These are phyloP conservation scores for Physcomitrellopsis africana DNA, from an alignment of 225 moss, liverwort and hornwort species.

Conservation along the genomic window DNA sequence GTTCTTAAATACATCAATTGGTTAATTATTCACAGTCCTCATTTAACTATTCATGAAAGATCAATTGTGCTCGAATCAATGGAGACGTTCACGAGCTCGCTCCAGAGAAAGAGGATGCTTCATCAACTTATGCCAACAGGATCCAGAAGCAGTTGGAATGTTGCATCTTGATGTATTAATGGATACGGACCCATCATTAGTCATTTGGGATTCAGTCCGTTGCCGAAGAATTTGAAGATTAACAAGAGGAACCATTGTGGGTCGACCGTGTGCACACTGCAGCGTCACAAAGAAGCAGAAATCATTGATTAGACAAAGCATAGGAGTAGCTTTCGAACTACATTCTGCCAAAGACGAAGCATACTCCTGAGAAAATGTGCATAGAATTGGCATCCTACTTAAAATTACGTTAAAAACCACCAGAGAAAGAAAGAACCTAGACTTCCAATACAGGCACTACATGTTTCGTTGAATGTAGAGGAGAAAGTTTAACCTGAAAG, in stretches of 20 bases:
- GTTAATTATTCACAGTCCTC: slow-evolving; percentile 9
- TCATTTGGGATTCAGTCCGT: slow-evolving; percentile 36
- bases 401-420: background rate
- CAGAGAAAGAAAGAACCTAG: background rate
- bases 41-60: slow-evolving; percentile 9
- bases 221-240: slow-evolving; percentile 65
- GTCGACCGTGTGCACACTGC: slow-evolving; percentile 99
- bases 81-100: slow-evolving; percentile 65
- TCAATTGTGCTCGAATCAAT: slow-evolving; percentile 29
- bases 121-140: slow-evolving; percentile 58
- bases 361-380: background rate
- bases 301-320: slow-evolving; percentile 5
- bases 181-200: slow-evolving; percentile 14
- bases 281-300: slow-evolving; percentile 22
- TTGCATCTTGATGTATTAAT: slow-evolving; percentile 9
- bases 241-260: slow-evolving; percentile 93
- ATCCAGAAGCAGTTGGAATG: slow-evolving; percentile 18
- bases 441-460: background rate
- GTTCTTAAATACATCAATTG: slow-evolving; percentile 28
- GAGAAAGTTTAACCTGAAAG: slow-evolving; percentile 72
- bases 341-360: background rate
- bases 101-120: slow-evolving; percentile 43
- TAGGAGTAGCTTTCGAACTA: background rate
- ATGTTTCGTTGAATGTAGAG: slow-evolving; percentile 9
- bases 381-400: slow-evolving; percentile 6